Percentiles rank a stretch among this genome's conserved stretches.
Evolutionary conservation across 176 grass and related monocot species (phyloP).

Genomic region (Oryza meridionalis): DNA sequence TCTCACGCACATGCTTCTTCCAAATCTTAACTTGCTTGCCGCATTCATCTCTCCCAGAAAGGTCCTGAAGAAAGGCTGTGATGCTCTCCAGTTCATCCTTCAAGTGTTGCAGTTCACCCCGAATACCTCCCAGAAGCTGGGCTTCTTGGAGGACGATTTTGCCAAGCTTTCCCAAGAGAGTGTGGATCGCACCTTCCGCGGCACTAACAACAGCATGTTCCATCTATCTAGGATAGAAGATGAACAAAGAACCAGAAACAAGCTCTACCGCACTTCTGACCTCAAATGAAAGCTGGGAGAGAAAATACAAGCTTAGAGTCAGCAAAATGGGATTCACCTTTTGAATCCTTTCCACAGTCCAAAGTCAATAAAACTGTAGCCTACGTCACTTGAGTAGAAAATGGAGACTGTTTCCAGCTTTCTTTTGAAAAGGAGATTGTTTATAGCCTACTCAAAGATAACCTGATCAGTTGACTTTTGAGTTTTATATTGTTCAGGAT

Average conservation of each 20-base stretch:
- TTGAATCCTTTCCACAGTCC: not conserved
- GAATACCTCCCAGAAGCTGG: constrained; percentile 34
- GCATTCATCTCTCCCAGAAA: constrained; percentile 34
- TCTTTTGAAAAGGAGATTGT: no score
- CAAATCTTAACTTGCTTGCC: constrained; percentile 46
- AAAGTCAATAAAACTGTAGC: not conserved
- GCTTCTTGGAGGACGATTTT: constrained; percentile 38
- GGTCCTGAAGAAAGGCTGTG: constrained; percentile 49
- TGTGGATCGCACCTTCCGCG: constrained; percentile 15
- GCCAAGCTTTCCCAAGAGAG: constrained; percentile 41
- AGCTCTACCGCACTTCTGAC: not conserved
- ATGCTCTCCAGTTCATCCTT: constrained; percentile 59
- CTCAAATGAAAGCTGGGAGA: constrained; percentile 2
- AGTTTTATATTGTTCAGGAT: not conserved
- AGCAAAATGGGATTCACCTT: not conserved
- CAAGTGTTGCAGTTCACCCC: constrained; percentile 21
- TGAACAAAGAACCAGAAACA: not conserved
- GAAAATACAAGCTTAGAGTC: not conserved
- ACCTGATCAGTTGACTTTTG: not conserved
- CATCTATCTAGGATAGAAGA: constrained; percentile 22
- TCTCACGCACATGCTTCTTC: constrained; percentile 50
- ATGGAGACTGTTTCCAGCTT: no score
- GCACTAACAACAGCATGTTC: constrained; percentile 38
- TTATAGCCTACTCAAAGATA: no score
- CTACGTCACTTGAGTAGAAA: not conserved